Evolutionary conservation across 441 rosid species (phyloP), one percentile per base, ranked within the genome.

Genomic region (Syzygium malaccense): DNA sequence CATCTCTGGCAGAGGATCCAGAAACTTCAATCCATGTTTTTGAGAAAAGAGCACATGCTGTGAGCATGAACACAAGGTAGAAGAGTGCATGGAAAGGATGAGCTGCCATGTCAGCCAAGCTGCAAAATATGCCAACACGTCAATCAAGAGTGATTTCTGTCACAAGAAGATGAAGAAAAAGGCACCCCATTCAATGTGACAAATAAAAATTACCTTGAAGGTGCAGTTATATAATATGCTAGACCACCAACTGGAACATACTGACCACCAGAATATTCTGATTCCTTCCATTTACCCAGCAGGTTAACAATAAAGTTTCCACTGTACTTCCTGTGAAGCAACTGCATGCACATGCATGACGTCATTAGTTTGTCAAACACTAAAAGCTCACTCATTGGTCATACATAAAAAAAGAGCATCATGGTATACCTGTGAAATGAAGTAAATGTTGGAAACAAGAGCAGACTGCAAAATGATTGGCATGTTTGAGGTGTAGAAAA

Each of bases 11-110:
- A 87, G 99, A 98, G 83, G 99, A 98, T 20, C 99, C 98, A 54
- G 99, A 98, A 88, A 98, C 99, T 90, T 98, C 99, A 89, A 98
- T 98, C 99, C 99, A 98, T 30, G 99, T 96, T 90, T 97, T 97
- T 49, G 99, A 97, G 94, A 97, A 97, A 75, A 97, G 95, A 17
- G 99, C 99, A 90, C 99, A 97, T 20, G 98, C 98, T 0, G 96
- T 91, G 85, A 97, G 89, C 99, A 97, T 97, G 89, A 97, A 97
- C 66, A 97, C 95, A 5, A 97, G 91, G 89, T 97, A 97, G 92
- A 98, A 98, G 87, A 97, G 91, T 4, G 99, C 99, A 92, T 97
- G 99, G 95, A 97, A 97, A 14, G 99, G 99, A 91, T 97, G 93
- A 85, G 97, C 97, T 53, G 96, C 98, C 97, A 95, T 95, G 78